Conservation (phyloP, 495 filamentous ascomycete species). For the Trichoderma gamsii region DNA sequence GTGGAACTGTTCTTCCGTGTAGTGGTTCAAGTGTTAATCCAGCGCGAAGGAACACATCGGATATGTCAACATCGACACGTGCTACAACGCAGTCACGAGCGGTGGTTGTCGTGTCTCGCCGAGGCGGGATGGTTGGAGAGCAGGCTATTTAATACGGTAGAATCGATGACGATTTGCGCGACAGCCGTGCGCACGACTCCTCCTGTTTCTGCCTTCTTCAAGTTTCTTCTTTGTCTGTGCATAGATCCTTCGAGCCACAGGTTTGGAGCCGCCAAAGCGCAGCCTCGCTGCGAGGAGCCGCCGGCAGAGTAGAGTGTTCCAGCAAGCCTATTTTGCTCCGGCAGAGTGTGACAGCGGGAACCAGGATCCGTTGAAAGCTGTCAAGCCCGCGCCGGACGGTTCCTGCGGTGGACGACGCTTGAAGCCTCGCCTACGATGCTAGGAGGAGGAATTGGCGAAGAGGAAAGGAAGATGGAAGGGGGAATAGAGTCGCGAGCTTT, state of each 20-base stretch:
- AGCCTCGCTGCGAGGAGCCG: not conserved
- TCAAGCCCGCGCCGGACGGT: not conserved
- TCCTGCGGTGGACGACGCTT: slow-evolving; percentile 11
- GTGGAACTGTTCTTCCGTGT: slow-evolving; percentile 7
- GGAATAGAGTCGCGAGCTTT: slow-evolving; percentile 14
- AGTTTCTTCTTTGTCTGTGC: not conserved
- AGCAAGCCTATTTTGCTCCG: not conserved
- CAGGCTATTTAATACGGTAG: not conserved
- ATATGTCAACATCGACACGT: not conserved
- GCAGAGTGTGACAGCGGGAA: not conserved
- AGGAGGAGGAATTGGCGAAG: slow-evolving; percentile 8
- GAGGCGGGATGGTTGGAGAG: not conserved
- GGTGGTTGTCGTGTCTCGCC: not conserved
- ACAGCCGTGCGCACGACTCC: not conserved
- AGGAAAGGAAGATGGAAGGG: slow-evolving; percentile 15
- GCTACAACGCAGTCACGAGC: not conserved
- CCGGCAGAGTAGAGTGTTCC: not conserved
- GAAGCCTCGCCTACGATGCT: not conserved
- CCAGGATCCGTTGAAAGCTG: slow-evolving; percentile 4
- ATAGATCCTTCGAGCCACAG: not conserved
- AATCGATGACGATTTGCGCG: not conserved
- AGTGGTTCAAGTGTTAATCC: not conserved
- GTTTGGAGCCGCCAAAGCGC: not conserved
- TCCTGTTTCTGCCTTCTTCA: not conserved
- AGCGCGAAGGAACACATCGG: not conserved